phyloP scores from a whole-genome alignment of 768 basidiomycete genomes.

The Postia placenta region DNA sequence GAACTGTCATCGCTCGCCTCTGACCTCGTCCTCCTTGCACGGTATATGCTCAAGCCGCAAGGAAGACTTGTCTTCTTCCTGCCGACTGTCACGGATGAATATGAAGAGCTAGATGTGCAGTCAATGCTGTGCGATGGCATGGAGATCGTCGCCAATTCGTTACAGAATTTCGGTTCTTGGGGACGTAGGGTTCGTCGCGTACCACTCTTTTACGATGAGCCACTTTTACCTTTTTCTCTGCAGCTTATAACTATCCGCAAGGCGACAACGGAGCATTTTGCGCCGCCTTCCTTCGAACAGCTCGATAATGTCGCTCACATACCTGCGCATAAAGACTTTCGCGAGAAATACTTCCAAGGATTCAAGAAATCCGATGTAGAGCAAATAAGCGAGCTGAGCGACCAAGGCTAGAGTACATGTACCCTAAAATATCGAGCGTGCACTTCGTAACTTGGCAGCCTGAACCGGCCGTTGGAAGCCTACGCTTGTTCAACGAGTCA shows the following conservation, averaged over 20 bases:
- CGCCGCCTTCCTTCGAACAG: slow-evolving; percentile 50
- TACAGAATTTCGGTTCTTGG: slow-evolving; percentile 95
- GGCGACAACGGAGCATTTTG: slow-evolving; percentile 35
- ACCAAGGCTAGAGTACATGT: background rate
- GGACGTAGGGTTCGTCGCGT: slow-evolving; percentile 70
- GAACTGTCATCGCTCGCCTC: slow-evolving; percentile 78
- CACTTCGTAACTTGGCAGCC: no score
- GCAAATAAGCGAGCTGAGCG: background rate
- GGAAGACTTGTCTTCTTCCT: slow-evolving; percentile 96
- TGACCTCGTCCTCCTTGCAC: slow-evolving; percentile 77
- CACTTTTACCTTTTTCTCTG: background rate
- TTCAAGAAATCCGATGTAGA: slow-evolving; percentile 43
- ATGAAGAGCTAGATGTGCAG: slow-evolving; percentile 80
- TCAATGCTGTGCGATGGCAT: slow-evolving; percentile 79
- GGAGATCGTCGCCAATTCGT: slow-evolving; percentile 80
- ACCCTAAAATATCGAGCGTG: no score
- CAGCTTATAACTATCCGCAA: slow-evolving; percentile 95
- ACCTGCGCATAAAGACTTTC: slow-evolving; percentile 87
- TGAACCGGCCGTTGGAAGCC: no score
- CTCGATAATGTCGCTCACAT: slow-evolving; percentile 31
- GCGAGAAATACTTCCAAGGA: slow-evolving; percentile 82
- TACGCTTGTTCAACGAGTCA: no score
- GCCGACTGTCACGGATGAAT: slow-evolving; percentile 88
- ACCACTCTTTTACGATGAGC: background rate
- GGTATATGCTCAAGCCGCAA: slow-evolving; percentile 77